Base-by-base conservation (phyloP, 208 protist genomes). In the Leishmania mexicana region DNA sequence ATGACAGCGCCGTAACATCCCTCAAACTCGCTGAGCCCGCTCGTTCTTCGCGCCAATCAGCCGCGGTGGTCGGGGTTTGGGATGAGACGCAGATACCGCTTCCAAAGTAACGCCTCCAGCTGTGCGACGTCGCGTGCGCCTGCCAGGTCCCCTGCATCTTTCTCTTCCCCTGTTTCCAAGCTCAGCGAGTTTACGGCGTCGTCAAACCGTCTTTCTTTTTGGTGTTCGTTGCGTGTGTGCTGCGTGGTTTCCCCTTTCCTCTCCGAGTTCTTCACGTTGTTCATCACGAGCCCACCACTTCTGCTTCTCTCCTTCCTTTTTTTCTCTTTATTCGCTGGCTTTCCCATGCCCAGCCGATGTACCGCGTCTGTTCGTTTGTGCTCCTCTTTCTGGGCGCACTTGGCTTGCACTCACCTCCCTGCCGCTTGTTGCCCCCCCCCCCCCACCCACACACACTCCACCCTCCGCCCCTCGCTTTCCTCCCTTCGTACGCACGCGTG, bases 21-120 rank as follows among this genome's bases (percentile, higher is more conserved):
- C 13, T 47, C 73, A 38, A 75, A 78, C 47, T 65, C 78, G 24
- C 79, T 88, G 35, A 49, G 77, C 15, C 85, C 85, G 3, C 85
- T 88, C 15, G 75, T 84, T 40, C 71, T 85, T 65, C 79, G 78
- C 53, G 79, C 78, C 38, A 10, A 1, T 75, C 62, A 0, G 35
- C 72, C n/a, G 51, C 51, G 31, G 53, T n/a, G n/a, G 54, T 62
- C 38, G 11, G 8, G 21, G 11, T 13, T 24, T 2, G 40, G 4
- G 38, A n/a, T 1, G 51, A 74, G 35, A 79, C 83, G 70, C 53
- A 81, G 81, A 31, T 73, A 76, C 42, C 78, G 72, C 35, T 85
- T 88, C 54, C 21, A 79, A n/a, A 65, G 81, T 54, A 21, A 65
- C 70, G 38, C 51, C 49, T n/a, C 81, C 42, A 80, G 51, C 54